These are phyloP conservation scores for Aspergillus luchuensis DNA, from an alignment of 2,329 filamentous ascomycete species.

Conservation along the genomic window DNA sequence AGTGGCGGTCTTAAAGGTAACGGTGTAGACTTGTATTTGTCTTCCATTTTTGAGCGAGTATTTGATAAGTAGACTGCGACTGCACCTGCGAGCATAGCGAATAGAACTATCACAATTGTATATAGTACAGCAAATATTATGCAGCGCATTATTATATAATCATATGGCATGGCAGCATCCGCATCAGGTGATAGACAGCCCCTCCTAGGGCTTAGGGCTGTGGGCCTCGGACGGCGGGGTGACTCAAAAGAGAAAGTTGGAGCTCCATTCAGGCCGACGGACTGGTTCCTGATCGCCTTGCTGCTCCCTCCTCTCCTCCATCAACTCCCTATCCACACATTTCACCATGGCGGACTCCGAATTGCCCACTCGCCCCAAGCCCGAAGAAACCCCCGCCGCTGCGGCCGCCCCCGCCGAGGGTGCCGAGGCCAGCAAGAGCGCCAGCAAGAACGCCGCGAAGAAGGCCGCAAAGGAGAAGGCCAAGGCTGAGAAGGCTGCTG, in stretches of 20 bases:
- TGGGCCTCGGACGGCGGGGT: slow-evolving; percentile 30
- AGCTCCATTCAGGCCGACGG: slow-evolving; percentile 11
- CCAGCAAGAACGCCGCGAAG: slow-evolving; percentile 78
- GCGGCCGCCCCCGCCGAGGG: slow-evolving; percentile 39
- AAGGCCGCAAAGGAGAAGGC: slow-evolving; percentile 90
- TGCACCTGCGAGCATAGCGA: background rate
- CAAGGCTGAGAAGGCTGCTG: slow-evolving; percentile 75
- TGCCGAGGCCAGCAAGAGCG: slow-evolving; percentile 31
- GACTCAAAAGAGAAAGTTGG: slow-evolving; percentile 26
- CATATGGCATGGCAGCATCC: background rate
- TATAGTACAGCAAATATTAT: background rate
- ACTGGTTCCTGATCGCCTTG: slow-evolving; percentile 3
- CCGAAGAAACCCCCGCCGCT: slow-evolving; percentile 36
- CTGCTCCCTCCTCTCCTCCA: background rate
- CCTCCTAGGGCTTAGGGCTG: slow-evolving; percentile 41
- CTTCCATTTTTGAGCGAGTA: background rate
- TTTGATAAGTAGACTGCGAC: background rate
- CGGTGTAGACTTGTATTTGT: background rate
- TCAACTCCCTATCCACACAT: slow-evolving; percentile 2
- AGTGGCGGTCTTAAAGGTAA: slow-evolving; percentile 32
- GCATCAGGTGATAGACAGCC: slow-evolving; percentile 18
- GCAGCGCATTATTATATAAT: background rate
- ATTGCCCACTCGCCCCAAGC: slow-evolving; percentile 44
- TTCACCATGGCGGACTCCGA: slow-evolving; percentile 42
- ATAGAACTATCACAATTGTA: background rate